Base-by-base conservation (phyloP, 2,329 filamentous ascomycete genomes). In the Clathrospora elynae region DNA sequence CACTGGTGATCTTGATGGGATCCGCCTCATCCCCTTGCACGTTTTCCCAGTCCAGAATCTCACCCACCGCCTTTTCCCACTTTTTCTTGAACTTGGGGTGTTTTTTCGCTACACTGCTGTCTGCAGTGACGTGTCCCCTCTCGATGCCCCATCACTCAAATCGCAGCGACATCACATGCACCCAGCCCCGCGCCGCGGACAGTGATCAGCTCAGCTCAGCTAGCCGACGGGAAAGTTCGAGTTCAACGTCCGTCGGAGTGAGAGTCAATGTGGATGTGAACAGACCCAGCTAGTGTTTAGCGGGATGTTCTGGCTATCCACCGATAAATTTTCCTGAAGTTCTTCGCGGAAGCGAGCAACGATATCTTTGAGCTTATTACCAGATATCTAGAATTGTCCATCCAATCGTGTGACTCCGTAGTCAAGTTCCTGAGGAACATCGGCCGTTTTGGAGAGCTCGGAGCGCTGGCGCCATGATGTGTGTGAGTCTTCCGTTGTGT, bases 241-340 rank as follows among this genome's bases (percentile, higher is more conserved):
- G 51, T 29, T 71, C 68, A 2, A 53, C 24, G 5, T 62, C 55
- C 2, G 37, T 42, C 0, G 54, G 48, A 2, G 40, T 6, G 7
- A 72, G 36, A 7, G 38, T 29, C 5, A 71, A 59, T 2, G 37
- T 48, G 3, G 57, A 34, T 3, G 50, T 42, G 36, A 68, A 64
- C 2, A 59, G 39, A 95, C 90, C 92, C 92, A 96, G 42, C 91
- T 95, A 46, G 92, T 88, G 75, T 96, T 96, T 92, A 97, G 96
- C 47, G 92, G 91, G 19, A 59, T 62, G 28, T 50, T 61, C 12
- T 55, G 45, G n/a, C 42, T 23, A 25, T 64, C 38, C 32, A 55
- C 43, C 19, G 42, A 37, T 11, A 51, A 31, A 20, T 60, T 60
- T 37, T 61, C 55, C n/a, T 60, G 50, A 2, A 65, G 48, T 33